Conservation (phyloP, 352 stramenopile genomes). For the Globisporangium alternatum region DNA sequence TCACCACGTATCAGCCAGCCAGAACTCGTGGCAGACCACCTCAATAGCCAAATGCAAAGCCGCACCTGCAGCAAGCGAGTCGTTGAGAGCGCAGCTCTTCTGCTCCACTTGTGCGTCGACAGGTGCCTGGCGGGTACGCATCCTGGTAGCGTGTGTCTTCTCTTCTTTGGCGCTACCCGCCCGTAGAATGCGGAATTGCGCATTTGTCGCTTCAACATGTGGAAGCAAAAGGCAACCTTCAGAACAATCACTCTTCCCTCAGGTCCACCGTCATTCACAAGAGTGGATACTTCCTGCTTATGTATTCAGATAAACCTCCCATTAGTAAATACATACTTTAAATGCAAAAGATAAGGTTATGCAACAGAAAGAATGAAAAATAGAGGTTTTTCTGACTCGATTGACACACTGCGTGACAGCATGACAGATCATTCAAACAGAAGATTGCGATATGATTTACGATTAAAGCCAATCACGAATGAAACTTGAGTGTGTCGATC, state of each 20-base stretch:
- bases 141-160: not conserved
- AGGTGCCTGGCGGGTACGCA: not conserved
- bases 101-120: constrained; percentile 6
- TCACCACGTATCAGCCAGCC: not conserved
- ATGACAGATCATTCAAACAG: too few species aligned
- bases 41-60: constrained; percentile 10
- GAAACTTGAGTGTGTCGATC: too few species aligned
- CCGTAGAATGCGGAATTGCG: constrained; percentile 10
- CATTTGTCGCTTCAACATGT: not conserved
- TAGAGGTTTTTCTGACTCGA: too few species aligned
- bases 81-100: constrained; percentile 30
- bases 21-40: not conserved
- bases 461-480: too few species aligned
- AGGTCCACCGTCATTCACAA: constrained; percentile 9
- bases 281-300: constrained; percentile 1
- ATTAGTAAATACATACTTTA: too few species aligned
- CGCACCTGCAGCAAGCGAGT: constrained; percentile 27
- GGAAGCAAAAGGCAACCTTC: not conserved
- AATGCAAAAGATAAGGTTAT: too few species aligned
- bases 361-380: too few species aligned
- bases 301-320: too few species aligned
- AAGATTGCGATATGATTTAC: too few species aligned
- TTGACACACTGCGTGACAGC: too few species aligned
- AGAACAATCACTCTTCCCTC: not conserved
- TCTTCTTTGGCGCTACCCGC: not conserved